Base-by-base conservation (phyloP, 805 yeast species). In the Nakazawaea ernobii region DNA sequence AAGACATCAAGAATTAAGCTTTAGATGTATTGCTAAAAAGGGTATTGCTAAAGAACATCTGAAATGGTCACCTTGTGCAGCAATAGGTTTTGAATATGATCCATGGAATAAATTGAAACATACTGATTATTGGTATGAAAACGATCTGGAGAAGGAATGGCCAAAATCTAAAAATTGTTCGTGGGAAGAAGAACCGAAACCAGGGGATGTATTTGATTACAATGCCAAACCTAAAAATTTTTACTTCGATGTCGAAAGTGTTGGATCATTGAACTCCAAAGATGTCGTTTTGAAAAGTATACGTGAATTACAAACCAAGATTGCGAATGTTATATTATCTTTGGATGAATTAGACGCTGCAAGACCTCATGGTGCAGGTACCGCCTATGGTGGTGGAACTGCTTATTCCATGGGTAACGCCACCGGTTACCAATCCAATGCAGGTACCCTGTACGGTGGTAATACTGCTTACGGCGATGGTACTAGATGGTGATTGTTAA, bases 91-190 rank as follows among this genome's bases (percentile, higher is more conserved):
- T 59, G 99, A 92, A 66, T 92, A 92, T 61, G 99, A 92, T 60
- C 99, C 99, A n/a, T 92, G 96, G 95, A 94, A 94, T 68, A 94
- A 92, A 68, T 75, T 94, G 59, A 84, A 86, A 62, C 99, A 94
- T 64, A 94, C 99, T 0, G 96, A 90, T 58, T 87, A 79, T 61
- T 94, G 99, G 99, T 88, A 85, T 63, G 99, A 94, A 68, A 92
- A 82, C 52, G 86, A 82, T 61, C 85, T 87, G 32, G 88, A 80
- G 35, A 78, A 74, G 40, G 99, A 94, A 71, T 94, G 99, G 99
- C 99, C 99, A 33, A 76, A 76, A 53, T 78, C 88, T 37, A 78
- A 79, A 54, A 92, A 94, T 67, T 81, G 95, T 55, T 96, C 88
- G 59, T 94, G 92, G 83, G 99, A 94, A 68, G 99, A 94, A 65